Evolutionary conservation across 768 basidiomycete genomes (phyloP).

Genomic region (Cytidiella melzeri): DNA sequence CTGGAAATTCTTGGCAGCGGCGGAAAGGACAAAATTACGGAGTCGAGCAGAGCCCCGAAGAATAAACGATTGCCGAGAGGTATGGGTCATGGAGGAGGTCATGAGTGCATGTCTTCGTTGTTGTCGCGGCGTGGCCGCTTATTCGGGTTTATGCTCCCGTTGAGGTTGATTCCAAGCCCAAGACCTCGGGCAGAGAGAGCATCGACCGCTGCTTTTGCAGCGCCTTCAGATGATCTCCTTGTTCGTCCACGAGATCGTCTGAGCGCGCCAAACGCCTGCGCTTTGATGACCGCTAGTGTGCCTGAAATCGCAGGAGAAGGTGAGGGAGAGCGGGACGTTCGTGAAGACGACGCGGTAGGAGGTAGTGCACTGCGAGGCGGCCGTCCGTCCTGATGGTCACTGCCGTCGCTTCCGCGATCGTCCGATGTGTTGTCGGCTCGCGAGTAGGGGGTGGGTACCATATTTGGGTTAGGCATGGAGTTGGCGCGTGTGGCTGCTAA

Average conservation of each 20-base stretch:
- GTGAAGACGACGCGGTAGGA: conserved; percentile 35
- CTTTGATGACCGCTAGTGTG: conserved; percentile 86
- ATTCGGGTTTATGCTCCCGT: not conserved
- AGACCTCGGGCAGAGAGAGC: conserved; percentile 72
- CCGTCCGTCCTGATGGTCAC: conserved; percentile 28
- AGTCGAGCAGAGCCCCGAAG: not conserved
- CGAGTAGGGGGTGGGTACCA: conserved; percentile 42
- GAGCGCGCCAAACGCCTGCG: conserved; percentile 81
- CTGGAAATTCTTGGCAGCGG: not conserved
- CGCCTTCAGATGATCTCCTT: conserved; percentile 68
- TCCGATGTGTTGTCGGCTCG: conserved; percentile 45
- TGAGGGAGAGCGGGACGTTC: conserved; percentile 41
- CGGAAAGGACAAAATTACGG: too few species aligned
- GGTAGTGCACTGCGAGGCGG: conserved; percentile 19
- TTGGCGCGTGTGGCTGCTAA: conserved; percentile 20
- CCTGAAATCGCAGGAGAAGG: conserved; percentile 52
- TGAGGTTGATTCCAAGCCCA: not conserved
- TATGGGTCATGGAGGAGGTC: not conserved
- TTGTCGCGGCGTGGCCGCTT: not conserved
- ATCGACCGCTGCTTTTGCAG: conserved; percentile 71
- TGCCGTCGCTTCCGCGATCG: conserved; percentile 39
- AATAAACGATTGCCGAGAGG: not conserved
- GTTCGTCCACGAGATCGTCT: conserved; percentile 71
- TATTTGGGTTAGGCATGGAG: conserved; percentile 28
- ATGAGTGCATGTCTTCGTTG: not conserved